These are phyloP conservation scores for Phytophthora pinifolia DNA, from an alignment of 352 stramenopile genomes.

Conservation along the genomic window DNA sequence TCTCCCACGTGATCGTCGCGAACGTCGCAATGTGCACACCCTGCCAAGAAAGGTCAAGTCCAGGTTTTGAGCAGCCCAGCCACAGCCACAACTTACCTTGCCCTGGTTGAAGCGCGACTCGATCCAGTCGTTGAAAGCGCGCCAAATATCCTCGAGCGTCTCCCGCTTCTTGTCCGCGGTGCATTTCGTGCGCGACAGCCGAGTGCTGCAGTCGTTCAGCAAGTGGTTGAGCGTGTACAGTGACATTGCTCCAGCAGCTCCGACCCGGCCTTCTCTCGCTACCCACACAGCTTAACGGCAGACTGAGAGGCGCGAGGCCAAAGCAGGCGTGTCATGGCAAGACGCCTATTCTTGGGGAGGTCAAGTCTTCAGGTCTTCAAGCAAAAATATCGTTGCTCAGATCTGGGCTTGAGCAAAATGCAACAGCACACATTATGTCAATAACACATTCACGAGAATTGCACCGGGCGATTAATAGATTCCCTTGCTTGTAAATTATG, in stretches of 20 bases:
- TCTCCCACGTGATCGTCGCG: conserved; percentile 70
- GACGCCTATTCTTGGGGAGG: conserved; percentile 9
- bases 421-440: no score
- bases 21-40: conserved; percentile 79
- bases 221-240: conserved; percentile 79
- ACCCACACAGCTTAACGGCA: neutral
- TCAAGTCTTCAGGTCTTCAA: neutral
- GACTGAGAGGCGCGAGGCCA: conserved; percentile 3
- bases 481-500: no score
- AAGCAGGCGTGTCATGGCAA: conserved; percentile 4
- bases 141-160: conserved; percentile 72
- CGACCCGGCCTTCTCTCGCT: no score
- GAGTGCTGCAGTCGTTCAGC: conserved; percentile 68
- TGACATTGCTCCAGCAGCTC: no score
- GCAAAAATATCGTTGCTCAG: no score
- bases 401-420: no score
- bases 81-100: conserved; percentile 38
- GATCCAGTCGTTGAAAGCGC: conserved; percentile 77
- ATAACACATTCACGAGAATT: no score
- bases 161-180: conserved; percentile 64
- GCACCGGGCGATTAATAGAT: no score
- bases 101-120: conserved; percentile 63
- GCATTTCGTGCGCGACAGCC: conserved; percentile 55
- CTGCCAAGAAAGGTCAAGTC: conserved; percentile 22
- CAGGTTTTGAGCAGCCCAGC: neutral